Evolutionary conservation across 2,329 filamentous ascomycete species (phyloP).

Genomic region (Lithohypha guttulata): DNA sequence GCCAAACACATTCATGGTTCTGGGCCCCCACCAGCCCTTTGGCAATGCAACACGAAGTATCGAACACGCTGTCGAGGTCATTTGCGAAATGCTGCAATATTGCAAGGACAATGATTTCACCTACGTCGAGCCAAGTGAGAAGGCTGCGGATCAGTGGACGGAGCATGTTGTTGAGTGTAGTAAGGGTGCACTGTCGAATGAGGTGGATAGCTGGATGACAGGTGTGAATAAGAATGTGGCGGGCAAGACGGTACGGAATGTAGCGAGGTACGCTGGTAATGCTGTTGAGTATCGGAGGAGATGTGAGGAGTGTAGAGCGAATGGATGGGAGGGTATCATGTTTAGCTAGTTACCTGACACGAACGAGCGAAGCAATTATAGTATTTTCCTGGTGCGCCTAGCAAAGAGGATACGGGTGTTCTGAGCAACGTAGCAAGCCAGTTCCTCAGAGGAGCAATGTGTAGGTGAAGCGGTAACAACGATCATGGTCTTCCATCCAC

Average conservation of each 20-base stretch:
- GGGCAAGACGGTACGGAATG: conserved; percentile 36
- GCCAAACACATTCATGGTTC: conserved; percentile 43
- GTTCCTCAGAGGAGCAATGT: too few species aligned
- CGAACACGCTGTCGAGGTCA: conserved; percentile 30
- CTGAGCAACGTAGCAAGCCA: too few species aligned
- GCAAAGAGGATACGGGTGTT: too few species aligned
- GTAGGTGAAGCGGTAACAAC: too few species aligned
- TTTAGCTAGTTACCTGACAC: too few species aligned
- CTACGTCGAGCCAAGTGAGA: conserved; percentile 32
- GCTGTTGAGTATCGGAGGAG: conserved; percentile 33
- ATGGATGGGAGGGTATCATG: conserved; percentile 16
- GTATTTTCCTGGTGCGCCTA: too few species aligned
- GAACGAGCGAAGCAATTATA: too few species aligned
- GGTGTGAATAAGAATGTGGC: conserved; percentile 43
- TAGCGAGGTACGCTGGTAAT: conserved; percentile 39
- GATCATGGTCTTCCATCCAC: too few species aligned
- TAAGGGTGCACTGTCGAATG: conserved; percentile 35
- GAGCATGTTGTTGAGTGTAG: conserved; percentile 40
- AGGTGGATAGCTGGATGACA: conserved; percentile 47
- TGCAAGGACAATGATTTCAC: conserved; percentile 24
- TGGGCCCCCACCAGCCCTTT: conserved; percentile 43
- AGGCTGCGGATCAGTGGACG: conserved; percentile 35
- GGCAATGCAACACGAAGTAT: conserved; percentile 19
- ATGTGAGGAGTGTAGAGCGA: conserved; percentile 7
- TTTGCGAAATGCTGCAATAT: conserved; percentile 27